Evolutionary conservation across 768 basidiomycete genomes (phyloP), one percentile per base, ranked within the genome.

Genomic region (Xerocomus potaroensis): DNA sequence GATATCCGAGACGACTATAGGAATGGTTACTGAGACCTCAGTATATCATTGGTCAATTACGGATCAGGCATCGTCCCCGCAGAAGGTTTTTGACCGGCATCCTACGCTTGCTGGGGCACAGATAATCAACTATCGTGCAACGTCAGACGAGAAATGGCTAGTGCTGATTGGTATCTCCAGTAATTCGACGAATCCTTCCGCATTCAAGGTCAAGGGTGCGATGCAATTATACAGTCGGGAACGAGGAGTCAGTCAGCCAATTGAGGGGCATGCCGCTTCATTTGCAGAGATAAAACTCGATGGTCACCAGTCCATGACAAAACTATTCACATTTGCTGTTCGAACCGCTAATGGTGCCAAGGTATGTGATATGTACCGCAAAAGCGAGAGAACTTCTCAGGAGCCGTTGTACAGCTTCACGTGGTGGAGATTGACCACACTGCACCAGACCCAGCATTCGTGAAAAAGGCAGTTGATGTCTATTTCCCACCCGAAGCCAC

Each of bases 401-500:
- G 45, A 32, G 18, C 5, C 12, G 21, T 45, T 38, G 45, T 50
- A 5, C 57, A 98, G 96, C 85, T 99, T 38, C 96, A 99, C 69
- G 80, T 99, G 41, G 96, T 98, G 48, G 92, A 99, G 69, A 95
- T 99, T 61, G 96, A 98, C 66, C 96, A 98, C 69, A 79, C 84
- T 49, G 87, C 90, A 9, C 84, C 91, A 5, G 90, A 95, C 59
- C 87, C 94, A 15, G 87, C 86, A 7, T 99, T 96, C 74, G 78
- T 79, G 27, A 99, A 99, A 79, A 98, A 96, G 71, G 90, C 90
- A 10, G 94, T 98, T 50, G 96, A 99, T 57, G 95, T 99, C 29
- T 99, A 94, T 75, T 99, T 98, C 80, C 96, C 96, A 43, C 85
- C 94, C 1, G 96, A 99, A 66, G 96, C 96, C 6, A 87, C 84